phyloP scores from a whole-genome alignment of 805 yeast species.

The Metschnikowia baotianmanensis region DNA sequence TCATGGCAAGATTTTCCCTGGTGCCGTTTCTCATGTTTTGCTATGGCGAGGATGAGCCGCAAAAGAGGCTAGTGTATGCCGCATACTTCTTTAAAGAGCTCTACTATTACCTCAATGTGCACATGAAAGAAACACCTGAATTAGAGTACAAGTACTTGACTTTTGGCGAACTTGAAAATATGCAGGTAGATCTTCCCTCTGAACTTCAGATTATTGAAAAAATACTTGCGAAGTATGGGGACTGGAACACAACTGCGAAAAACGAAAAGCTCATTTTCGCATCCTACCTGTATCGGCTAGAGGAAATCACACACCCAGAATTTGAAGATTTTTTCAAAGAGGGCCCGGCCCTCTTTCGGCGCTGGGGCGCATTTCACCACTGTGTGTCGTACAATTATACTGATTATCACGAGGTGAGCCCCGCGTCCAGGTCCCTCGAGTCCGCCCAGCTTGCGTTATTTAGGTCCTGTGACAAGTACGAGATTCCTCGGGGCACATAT shows the following conservation, averaged over 20 bases:
- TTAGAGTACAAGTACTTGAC: not conserved
- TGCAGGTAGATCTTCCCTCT: not conserved
- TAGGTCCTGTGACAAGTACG: not conserved
- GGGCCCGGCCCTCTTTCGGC: too few relatives aligned
- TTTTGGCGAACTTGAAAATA: not conserved
- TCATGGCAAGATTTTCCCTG: too few relatives aligned
- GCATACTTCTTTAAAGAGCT: not conserved
- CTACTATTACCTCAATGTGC: not conserved
- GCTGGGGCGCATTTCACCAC: too few relatives aligned
- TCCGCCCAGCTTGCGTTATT: not conserved
- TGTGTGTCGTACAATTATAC: not conserved
- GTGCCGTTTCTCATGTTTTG: not conserved
- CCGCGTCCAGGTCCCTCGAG: not conserved
- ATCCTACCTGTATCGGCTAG: too few relatives aligned
- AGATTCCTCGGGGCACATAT: not conserved
- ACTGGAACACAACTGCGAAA: too few relatives aligned
- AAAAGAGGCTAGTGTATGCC: not conserved
- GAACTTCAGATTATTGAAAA: too few relatives aligned
- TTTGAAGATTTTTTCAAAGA: too few relatives aligned
- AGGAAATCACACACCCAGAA: too few relatives aligned
- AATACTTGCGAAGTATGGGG: too few relatives aligned
- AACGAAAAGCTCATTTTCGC: too few relatives aligned
- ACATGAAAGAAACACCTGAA: not conserved
- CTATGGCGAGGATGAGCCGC: not conserved
- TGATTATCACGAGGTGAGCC: not conserved